A percentile compares a stretch with the other conserved stretches of the same genome.
phyloP scores from a whole-genome alignment of 805 yeast species.

The Kuraishia hungarica region DNA sequence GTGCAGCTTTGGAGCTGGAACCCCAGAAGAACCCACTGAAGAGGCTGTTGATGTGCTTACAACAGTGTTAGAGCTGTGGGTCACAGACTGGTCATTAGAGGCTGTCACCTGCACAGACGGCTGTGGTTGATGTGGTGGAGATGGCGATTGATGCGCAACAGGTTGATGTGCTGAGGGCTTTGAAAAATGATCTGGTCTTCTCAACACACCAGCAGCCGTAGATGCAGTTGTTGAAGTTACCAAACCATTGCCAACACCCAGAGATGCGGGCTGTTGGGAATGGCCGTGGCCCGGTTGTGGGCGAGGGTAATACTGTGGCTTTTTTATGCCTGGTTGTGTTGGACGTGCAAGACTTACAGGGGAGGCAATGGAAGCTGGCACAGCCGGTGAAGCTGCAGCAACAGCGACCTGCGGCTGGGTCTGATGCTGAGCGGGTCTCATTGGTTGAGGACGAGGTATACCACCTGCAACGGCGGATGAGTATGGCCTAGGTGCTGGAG shows the following conservation, averaged over 20 bases:
- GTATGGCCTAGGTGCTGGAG: not conserved
- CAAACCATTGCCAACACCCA: not conserved
- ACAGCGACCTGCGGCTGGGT: not conserved
- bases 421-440: not conserved
- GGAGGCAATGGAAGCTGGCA: not conserved
- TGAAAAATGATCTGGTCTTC: constrained; percentile 1
- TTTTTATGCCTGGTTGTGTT: not conserved
- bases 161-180: constrained; percentile 1
- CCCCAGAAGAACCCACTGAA: not conserved
- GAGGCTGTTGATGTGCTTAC: not conserved
- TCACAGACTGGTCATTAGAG: not conserved
- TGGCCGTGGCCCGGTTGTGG: not conserved
- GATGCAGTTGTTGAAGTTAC: not conserved
- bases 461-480: not conserved
- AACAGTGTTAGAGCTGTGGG: not conserved
- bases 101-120: not conserved
- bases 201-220: not conserved
- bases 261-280: not conserved
- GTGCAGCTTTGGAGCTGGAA: not conserved
- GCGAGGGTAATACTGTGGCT: constrained; percentile 3
- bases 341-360: not conserved
- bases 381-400: not conserved
- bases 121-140: not conserved
- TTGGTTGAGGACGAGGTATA: not conserved
- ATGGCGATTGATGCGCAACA: not conserved